phyloP scores from a whole-genome alignment of 208 protist genomes.

The Crithidia expoeki region DNA sequence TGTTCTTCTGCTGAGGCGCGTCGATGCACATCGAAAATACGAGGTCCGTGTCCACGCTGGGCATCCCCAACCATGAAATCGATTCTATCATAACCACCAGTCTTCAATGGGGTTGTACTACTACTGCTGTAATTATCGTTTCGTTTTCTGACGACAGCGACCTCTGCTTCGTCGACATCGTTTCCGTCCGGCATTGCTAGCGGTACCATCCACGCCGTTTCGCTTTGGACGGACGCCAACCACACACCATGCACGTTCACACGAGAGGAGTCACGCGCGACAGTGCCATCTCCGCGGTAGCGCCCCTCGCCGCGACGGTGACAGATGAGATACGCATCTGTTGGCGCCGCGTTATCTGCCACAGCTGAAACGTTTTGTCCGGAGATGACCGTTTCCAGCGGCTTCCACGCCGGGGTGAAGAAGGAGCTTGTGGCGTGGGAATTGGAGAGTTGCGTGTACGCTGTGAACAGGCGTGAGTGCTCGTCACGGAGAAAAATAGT shows the following conservation, averaged over 20 bases:
- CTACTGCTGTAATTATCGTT: too few species aligned
- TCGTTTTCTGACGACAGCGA: too few species aligned
- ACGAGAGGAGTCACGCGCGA: not conserved
- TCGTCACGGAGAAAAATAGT: conserved; percentile 27
- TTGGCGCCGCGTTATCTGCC: not conserved
- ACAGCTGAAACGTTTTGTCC: not conserved
- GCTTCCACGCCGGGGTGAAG: conserved; percentile 1
- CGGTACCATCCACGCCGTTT: conserved; percentile 36
- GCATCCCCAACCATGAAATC: too few species aligned
- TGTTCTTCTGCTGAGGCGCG: not conserved
- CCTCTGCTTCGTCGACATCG: conserved; percentile 1
- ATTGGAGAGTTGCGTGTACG: not conserved
- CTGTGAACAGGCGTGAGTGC: conserved; percentile 1
- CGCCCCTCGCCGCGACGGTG: conserved; percentile 8
- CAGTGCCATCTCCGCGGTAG: conserved; percentile 17
- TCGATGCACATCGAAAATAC: conserved; percentile 26
- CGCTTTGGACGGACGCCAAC: conserved; percentile 26
- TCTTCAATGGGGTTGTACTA: too few species aligned
- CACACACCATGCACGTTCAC: conserved; percentile 15
- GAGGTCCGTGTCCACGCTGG: too few species aligned
- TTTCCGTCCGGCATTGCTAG: conserved; percentile 23
- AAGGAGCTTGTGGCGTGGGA: not conserved
- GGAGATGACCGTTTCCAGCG: conserved; percentile 8
- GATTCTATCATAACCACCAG: too few species aligned
- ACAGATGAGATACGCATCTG: conserved; percentile 17